phyloP scores from a whole-genome alignment of 2,329 filamentous ascomycete genomes.

The Dothiorella sarmentorum region DNA sequence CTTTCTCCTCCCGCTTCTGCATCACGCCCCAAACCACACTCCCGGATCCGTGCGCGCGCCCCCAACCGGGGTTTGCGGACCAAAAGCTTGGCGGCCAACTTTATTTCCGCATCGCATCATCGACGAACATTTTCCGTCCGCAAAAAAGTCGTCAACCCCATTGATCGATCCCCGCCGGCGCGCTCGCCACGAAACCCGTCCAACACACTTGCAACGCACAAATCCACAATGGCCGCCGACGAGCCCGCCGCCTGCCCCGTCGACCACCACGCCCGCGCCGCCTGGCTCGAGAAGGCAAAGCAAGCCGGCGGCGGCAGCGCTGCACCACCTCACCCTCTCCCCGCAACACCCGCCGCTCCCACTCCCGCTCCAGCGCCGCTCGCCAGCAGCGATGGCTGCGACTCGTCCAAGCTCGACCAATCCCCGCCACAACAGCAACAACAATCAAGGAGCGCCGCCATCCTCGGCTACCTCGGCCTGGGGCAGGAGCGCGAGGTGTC shows the following conservation, averaged over 20 bases:
- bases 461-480: conserved; percentile 21
- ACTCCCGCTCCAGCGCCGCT: conserved; percentile 14
- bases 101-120: neutral
- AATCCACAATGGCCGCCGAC: conserved; percentile 2
- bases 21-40: too few species aligned
- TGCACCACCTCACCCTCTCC: conserved; percentile 33
- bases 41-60: too few species aligned
- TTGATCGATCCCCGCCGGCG: too few species aligned
- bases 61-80: too few species aligned
- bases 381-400: conserved; percentile 29
- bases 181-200: too few species aligned
- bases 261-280: conserved; percentile 81
- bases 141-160: too few species aligned
- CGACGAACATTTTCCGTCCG: neutral
- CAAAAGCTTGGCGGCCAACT: neutral
- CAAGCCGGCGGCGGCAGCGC: conserved; percentile 25
- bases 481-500: conserved; percentile 70
- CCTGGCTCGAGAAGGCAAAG: conserved; percentile 74
- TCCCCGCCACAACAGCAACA: conserved; percentile 20
- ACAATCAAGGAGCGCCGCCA: conserved; percentile 21
- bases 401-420: conserved; percentile 33
- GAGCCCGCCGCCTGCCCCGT: conserved; percentile 63
- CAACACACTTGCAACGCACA: neutral
- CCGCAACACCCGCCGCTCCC: conserved; percentile 20
- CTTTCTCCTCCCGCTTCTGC: too few species aligned